Conservation (phyloP, 1,284 basidiomycete genomes). For the Hymenochaete sp. region DNA sequence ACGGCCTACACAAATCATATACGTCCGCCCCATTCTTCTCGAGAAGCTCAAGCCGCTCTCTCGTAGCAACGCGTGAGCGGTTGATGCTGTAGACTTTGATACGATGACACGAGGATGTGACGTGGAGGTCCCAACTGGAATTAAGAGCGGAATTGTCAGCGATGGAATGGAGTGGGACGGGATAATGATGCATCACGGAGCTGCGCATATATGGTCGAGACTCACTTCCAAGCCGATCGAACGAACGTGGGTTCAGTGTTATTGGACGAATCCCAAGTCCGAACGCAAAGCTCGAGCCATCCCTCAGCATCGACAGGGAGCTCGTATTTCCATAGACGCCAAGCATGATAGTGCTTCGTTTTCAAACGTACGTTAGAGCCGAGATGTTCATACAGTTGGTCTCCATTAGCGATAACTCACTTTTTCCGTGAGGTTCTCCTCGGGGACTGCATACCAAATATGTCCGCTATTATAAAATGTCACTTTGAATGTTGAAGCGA, state of each 20-base stretch:
- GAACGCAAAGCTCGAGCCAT: slow-evolving; percentile 51
- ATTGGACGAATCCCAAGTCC: slow-evolving; percentile 50
- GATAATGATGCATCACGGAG: background rate
- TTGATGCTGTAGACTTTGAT: slow-evolving; percentile 50
- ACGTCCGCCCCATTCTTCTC: slow-evolving; percentile 29
- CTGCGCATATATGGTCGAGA: slow-evolving; percentile 1
- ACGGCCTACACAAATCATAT: slow-evolving; percentile 29
- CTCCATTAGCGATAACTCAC: slow-evolving; percentile 22
- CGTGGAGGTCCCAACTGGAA: slow-evolving; percentile 45
- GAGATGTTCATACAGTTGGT: background rate
- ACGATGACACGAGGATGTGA: slow-evolving; percentile 46
- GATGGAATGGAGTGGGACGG: slow-evolving; percentile 9
- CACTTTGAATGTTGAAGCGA: background rate
- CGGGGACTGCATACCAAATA: slow-evolving; percentile 41
- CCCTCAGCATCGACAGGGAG: slow-evolving; percentile 48
- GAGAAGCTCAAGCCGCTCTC: slow-evolving; percentile 33
- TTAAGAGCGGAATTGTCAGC: background rate
- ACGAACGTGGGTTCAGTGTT: slow-evolving; percentile 52
- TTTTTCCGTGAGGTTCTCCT: slow-evolving; percentile 43
- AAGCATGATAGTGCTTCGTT: slow-evolving; percentile 43
- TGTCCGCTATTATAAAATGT: slow-evolving; percentile 29
- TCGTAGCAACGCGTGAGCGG: slow-evolving; percentile 34
- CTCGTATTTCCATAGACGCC: slow-evolving; percentile 45
- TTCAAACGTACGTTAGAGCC: background rate
- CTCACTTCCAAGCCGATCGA: slow-evolving; percentile 48